A percentile compares a stretch with the other conserved stretches of the same genome.
Conservation (phyloP, 768 basidiomycete species). For the Boletus speciosus region DNA sequence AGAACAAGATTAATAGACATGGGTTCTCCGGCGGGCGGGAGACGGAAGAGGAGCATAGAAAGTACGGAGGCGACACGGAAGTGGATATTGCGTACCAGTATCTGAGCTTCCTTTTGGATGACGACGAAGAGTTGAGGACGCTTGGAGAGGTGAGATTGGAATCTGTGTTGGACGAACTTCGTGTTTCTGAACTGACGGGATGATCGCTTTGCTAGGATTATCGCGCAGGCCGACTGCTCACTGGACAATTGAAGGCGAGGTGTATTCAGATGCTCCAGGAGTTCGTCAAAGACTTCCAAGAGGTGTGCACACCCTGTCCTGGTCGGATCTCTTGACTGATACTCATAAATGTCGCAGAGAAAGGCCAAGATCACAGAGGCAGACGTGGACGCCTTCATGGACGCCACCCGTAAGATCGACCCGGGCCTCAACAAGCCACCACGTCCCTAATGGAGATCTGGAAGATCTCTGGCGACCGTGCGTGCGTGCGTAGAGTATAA, state of each 20-base stretch:
- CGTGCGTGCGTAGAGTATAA: not conserved
- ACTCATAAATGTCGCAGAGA: slow-evolving; percentile 46
- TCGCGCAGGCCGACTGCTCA: slow-evolving; percentile 80
- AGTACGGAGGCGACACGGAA: slow-evolving; percentile 85
- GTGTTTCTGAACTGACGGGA: not conserved
- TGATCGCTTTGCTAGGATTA: slow-evolving; percentile 64
- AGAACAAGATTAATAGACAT: slow-evolving; percentile 95
- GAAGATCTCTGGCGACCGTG: not conserved
- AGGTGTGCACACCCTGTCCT: slow-evolving; percentile 37
- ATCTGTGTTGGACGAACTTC: too few relatives aligned
- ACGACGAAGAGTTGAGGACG: slow-evolving; percentile 80
- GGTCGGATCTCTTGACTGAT: not conserved
- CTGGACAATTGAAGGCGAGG: slow-evolving; percentile 85
- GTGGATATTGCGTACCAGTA: slow-evolving; percentile 97
- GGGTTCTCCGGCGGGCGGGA: slow-evolving; percentile 95
- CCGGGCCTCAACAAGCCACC: slow-evolving; percentile 43
- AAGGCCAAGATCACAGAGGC: slow-evolving; percentile 80
- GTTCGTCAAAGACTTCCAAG: slow-evolving; percentile 86
- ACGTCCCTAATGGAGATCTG: not conserved
- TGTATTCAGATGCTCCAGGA: slow-evolving; percentile 81
- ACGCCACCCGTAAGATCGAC: slow-evolving; percentile 70
- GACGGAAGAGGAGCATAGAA: slow-evolving; percentile 92
- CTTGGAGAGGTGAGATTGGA: slow-evolving; percentile 59
- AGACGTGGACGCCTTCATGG: slow-evolving; percentile 74
- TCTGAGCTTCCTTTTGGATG: slow-evolving; percentile 90